These are phyloP conservation scores for Microbotryum intermedium DNA, from an alignment of 1,284 basidiomycete genomes.

Conservation along the genomic window DNA sequence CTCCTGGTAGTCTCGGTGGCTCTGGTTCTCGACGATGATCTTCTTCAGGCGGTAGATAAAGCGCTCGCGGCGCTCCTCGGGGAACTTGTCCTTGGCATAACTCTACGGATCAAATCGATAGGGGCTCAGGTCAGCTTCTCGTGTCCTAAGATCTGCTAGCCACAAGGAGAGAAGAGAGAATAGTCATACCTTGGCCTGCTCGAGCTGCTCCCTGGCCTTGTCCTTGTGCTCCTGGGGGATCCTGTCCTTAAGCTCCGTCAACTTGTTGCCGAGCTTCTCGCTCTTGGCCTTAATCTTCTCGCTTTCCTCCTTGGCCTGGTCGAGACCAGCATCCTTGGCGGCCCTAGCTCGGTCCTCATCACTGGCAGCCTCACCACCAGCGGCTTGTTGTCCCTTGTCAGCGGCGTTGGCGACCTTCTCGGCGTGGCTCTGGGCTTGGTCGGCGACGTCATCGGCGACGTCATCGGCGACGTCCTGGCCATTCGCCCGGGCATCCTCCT, in stretches of 20 bases:
- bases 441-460: constrained; percentile 22
- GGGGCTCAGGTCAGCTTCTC: background rate
- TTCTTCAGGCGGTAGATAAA: constrained; percentile 74
- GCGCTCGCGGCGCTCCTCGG: constrained; percentile 71
- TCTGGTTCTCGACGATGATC: constrained; percentile 86
- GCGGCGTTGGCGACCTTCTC: constrained; percentile 29
- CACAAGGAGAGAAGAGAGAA: too few relatives aligned
- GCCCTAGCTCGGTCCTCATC: constrained; percentile 28
- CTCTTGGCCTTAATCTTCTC: constrained; percentile 44
- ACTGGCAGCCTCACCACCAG: constrained; percentile 31
- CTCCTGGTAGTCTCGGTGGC: constrained; percentile 76
- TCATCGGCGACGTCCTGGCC: constrained; percentile 23
- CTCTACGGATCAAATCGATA: constrained; percentile 37
- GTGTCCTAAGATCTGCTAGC: background rate
- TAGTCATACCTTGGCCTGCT: constrained; percentile 44
- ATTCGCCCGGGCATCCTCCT: constrained; percentile 34
- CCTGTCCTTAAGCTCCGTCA: constrained; percentile 47
- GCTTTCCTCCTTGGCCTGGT: constrained; percentile 38
- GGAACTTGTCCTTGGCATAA: constrained; percentile 73
- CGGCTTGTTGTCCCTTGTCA: constrained; percentile 37
- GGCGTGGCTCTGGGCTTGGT: constrained; percentile 19
- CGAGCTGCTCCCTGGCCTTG: constrained; percentile 44
- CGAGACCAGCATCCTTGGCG: constrained; percentile 16
- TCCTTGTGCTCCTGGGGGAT: constrained; percentile 58
- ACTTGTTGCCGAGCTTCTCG: constrained; percentile 47